Percentiles rank a stretch among this genome's conserved stretches.
These are phyloP conservation scores for Stromatinia cepivora DNA, from an alignment of 2,329 filamentous ascomycete species.

Conservation along the genomic window DNA sequence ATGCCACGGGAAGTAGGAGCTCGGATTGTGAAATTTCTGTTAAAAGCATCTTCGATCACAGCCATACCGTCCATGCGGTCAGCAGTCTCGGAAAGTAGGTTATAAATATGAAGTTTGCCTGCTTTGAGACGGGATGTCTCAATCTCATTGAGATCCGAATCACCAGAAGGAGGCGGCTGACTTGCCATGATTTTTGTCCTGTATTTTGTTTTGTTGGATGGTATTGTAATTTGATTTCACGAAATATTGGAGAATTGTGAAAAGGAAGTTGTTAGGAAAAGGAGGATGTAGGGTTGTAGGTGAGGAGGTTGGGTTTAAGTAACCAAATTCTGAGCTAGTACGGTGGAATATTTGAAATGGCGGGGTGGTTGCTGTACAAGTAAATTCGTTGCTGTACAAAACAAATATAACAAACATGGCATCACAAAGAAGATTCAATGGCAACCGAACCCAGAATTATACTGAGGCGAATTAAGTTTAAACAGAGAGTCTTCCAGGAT, in stretches of 20 bases:
- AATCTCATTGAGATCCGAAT: neutral
- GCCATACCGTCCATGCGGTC: neutral
- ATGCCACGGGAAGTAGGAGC: neutral
- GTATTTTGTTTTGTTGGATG: neutral
- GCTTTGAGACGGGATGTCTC: neutral
- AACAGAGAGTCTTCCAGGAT: accelerated
- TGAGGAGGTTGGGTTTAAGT: neutral
- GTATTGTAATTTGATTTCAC: too few relatives aligned
- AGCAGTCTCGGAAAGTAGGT: too few relatives aligned
- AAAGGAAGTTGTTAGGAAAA: neutral
- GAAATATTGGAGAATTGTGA: neutral
- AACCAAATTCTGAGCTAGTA: neutral
- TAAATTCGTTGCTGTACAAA: neutral
- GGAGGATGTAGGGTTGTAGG: neutral
- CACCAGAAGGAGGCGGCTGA: too few relatives aligned
- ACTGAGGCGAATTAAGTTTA: neutral
- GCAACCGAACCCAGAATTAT: accelerated
- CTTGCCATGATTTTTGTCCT: neutral
- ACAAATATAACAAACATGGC: neutral
- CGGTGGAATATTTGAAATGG: neutral
- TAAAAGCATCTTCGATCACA: neutral
- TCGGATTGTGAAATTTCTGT: neutral
- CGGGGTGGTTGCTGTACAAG: neutral
- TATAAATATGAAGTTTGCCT: neutral
- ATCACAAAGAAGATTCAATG: neutral